Conservation (phyloP, 164 flowering plant species). For the Annona cherimola region DNA sequence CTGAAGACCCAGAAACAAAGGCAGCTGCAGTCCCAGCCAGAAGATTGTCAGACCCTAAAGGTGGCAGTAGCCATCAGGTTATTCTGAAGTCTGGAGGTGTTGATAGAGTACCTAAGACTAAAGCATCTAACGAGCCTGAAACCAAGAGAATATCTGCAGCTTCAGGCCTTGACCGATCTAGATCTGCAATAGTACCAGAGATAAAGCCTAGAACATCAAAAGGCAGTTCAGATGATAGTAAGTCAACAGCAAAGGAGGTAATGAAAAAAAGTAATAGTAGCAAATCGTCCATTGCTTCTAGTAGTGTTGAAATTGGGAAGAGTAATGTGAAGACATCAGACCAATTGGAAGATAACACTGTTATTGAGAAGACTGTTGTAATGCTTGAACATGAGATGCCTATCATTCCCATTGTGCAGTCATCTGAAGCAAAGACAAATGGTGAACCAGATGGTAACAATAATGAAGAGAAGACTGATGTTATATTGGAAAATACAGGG, state of each 20-base stretch:
- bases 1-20: constrained; percentile 39
- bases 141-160: constrained; percentile 65
- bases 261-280: constrained; percentile 24
- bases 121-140: constrained; percentile 45
- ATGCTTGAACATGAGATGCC: constrained; percentile 63
- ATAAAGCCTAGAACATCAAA: constrained; percentile 51
- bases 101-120: constrained; percentile 38
- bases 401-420: constrained; percentile 22
- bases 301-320: constrained; percentile 21
- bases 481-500: constrained; percentile 28
- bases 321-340: constrained; percentile 19
- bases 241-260: constrained; percentile 29
- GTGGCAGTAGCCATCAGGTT: constrained; percentile 24
- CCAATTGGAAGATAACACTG: constrained; percentile 46
- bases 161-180: constrained; percentile 53
- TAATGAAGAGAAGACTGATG: constrained; percentile 20
- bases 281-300: constrained; percentile 25
- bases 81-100: constrained; percentile 35
- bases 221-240: constrained; percentile 28
- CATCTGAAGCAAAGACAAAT: constrained; percentile 25
- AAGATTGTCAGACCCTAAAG: constrained; percentile 84
- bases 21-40: constrained; percentile 51
- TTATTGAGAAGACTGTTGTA: constrained; percentile 79
- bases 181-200: constrained; percentile 74
- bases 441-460: constrained; percentile 13